Percentiles rank a stretch among this genome's conserved stretches.
These are phyloP conservation scores for Vitis hybrid DNA, from an alignment of 177 flowering plant genomes.

Conservation along the genomic window DNA sequence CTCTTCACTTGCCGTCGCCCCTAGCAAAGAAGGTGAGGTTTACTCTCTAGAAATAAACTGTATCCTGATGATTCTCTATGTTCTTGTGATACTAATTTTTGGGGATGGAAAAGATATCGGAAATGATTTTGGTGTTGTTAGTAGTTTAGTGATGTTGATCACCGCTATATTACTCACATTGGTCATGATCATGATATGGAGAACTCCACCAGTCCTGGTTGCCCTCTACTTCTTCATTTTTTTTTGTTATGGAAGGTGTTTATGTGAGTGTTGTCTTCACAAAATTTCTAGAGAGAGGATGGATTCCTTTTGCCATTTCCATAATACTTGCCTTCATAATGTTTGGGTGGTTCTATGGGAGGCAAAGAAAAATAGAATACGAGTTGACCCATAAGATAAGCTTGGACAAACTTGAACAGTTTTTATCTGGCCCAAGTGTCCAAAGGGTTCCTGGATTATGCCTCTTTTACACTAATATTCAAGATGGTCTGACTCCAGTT, in stretches of 20 bases:
- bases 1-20: slow-evolving; percentile 6
- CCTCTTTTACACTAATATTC: slow-evolving; percentile 74
- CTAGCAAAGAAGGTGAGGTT: slow-evolving; percentile 73
- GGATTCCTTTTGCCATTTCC: slow-evolving; percentile 85
- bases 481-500: slow-evolving; percentile 69
- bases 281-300: slow-evolving; percentile 74
- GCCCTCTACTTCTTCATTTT: slow-evolving; percentile 55
- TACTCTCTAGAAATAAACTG: slow-evolving; percentile 85
- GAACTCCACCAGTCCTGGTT: slow-evolving; percentile 47
- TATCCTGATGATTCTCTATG: slow-evolving; percentile 81
- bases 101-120: slow-evolving; percentile 81
- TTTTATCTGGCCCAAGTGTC: slow-evolving; percentile 52
- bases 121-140: slow-evolving; percentile 92
- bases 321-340: slow-evolving; percentile 70
- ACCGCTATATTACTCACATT: slow-evolving; percentile 68
- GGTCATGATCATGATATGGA: slow-evolving; percentile 83
- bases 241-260: slow-evolving; percentile 72
- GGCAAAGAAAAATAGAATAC: slow-evolving; percentile 70
- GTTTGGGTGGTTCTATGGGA: slow-evolving; percentile 87
- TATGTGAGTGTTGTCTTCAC: slow-evolving; percentile 74
- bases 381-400: slow-evolving; percentile 60
- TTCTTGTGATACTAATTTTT: slow-evolving; percentile 70
- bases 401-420: slow-evolving; percentile 37
- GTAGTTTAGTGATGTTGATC: slow-evolving; percentile 78
- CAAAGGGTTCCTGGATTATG: slow-evolving; percentile 80